Percentiles rank a stretch among this genome's conserved stretches.
Evolutionary conservation across 306 rosid species (phyloP).

Genomic region (Ceratonia siliqua): DNA sequence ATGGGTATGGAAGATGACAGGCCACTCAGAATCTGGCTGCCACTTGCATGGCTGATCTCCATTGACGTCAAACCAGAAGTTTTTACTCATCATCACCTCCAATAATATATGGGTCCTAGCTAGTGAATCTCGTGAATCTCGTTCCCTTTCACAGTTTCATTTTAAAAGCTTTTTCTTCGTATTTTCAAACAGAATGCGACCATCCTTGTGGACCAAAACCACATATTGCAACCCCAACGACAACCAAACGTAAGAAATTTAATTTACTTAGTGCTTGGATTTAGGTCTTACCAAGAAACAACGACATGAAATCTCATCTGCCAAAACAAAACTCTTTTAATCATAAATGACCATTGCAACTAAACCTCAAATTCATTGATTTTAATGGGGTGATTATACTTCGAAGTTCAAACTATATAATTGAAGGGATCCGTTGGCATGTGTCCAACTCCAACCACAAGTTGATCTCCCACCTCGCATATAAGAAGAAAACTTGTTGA

Average conservation of each 20-base stretch:
- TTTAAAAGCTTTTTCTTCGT: not conserved
- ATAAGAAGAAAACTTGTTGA: not conserved
- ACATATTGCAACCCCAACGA: not conserved
- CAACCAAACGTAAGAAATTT: not conserved
- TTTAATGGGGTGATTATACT: no score
- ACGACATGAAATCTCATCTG: not conserved
- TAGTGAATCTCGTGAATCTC: not conserved
- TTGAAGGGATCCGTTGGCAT: no score
- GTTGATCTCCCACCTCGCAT: not conserved
- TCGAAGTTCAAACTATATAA: not conserved
- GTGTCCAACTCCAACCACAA: not conserved
- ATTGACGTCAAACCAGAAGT: not conserved
- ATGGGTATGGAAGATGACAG: not conserved
- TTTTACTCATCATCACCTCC: not conserved
- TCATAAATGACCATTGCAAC: no score
- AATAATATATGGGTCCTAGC: not conserved
- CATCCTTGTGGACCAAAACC: not conserved
- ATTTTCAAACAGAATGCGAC: not conserved
- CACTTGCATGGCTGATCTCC: not conserved
- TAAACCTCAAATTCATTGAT: no score
- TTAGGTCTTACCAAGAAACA: not conserved
- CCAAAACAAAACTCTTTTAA: not conserved
- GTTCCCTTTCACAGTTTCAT: not conserved
- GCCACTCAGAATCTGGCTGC: not conserved
- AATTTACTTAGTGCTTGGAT: not conserved